Base-by-base conservation (phyloP, 192 early-diverging fungal genomes). In the Haplosporangium gracile region DNA sequence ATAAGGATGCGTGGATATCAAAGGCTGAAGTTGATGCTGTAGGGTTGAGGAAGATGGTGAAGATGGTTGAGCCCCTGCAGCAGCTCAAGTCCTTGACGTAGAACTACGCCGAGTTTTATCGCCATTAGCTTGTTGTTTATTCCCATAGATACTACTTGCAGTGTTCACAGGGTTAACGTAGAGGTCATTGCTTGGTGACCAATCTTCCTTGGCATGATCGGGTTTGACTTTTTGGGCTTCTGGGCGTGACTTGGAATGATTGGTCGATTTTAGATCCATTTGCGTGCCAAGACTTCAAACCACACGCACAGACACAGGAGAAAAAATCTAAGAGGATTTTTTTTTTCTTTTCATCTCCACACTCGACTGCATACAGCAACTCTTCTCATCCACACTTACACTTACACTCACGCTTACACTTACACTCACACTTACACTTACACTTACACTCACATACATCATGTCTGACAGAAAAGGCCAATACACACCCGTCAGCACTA, bases 401-500 rank as follows among this genome's bases (percentile, higher is more conserved):
- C 20, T 22, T 24, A 5, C 70, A 39, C 70, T 40, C 18, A 22
- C 0, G 4, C 24, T 36, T 2, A 36, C 72, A 47, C 9, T 32
- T 74, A 43, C 15, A 11, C 32, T 36, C 24, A 53, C 43, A 40
- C 20, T 22, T 24, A 5, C 70, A 39, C 70, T 40, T 22, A 39
- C 0, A 16, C 24, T 36, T 36, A 18, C 32, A 2, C 70, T 39
- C 39, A 42, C 65, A 70, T 16, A 78, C n/a, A 72, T 26, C 78
- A 82, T 82, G 81, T 82, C 81, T 22, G 81, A 82, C 75, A 82
- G 70, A 13, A 82, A 82, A 18, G 81, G 81, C 39, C 70, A 82
- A 20, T 82, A 82, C 36, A 51, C 40, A 43, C 18, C 75, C n/a
- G 43, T 82, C 70, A 75, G 57, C 34, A 70, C 74, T 5, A 1